A percentile compares a stretch with the other conserved stretches of the same genome.
These are phyloP conservation scores for Sugiyamaella valdiviana DNA, from an alignment of 805 yeast genomes.

Conservation along the genomic window DNA sequence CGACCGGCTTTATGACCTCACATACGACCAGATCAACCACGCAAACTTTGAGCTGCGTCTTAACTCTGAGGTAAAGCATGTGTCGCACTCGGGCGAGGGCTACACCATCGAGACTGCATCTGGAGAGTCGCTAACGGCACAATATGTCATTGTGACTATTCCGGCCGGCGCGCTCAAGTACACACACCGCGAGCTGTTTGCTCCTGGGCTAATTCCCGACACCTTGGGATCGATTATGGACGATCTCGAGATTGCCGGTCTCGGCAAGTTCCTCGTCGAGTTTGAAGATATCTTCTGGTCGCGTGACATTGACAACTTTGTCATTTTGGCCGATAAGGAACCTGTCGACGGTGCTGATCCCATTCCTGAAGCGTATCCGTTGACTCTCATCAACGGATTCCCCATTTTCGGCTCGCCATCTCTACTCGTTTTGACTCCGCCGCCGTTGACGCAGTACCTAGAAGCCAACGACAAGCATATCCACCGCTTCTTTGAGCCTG, in stretches of 20 bases:
- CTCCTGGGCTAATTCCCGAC: slow-evolving; percentile 46
- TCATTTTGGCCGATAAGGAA: slow-evolving; percentile 37
- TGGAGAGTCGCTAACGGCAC: slow-evolving; percentile 33
- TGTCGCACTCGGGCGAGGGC: slow-evolving; percentile 22
- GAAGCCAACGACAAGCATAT: slow-evolving; percentile 46
- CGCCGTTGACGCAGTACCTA: slow-evolving; percentile 59
- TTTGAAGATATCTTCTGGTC: slow-evolving; percentile 61
- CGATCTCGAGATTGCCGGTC: slow-evolving; percentile 53
- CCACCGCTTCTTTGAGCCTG: slow-evolving; percentile 56
- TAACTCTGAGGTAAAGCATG: slow-evolving; percentile 38
- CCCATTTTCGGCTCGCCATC: slow-evolving; percentile 45
- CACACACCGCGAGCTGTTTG: slow-evolving; percentile 43
- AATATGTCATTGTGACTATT: slow-evolving; percentile 63
- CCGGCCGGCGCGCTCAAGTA: slow-evolving; percentile 67
- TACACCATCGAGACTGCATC: slow-evolving; percentile 24
- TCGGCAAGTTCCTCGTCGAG: slow-evolving; percentile 70
- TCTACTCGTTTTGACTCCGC: slow-evolving; percentile 61
- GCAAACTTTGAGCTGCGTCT: slow-evolving; percentile 33
- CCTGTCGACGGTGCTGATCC: slow-evolving; percentile 8
- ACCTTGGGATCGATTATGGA: slow-evolving; percentile 36
- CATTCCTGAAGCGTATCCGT: slow-evolving; percentile 52
- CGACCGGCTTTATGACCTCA: slow-evolving; percentile 44
- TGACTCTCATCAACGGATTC: slow-evolving; percentile 55
- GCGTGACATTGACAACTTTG: slow-evolving; percentile 43
- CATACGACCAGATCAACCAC: slow-evolving; percentile 36